These are phyloP conservation scores for Pseudomicrostroma phylloplanum DNA, from an alignment of 1,284 basidiomycete species.

Conservation along the genomic window DNA sequence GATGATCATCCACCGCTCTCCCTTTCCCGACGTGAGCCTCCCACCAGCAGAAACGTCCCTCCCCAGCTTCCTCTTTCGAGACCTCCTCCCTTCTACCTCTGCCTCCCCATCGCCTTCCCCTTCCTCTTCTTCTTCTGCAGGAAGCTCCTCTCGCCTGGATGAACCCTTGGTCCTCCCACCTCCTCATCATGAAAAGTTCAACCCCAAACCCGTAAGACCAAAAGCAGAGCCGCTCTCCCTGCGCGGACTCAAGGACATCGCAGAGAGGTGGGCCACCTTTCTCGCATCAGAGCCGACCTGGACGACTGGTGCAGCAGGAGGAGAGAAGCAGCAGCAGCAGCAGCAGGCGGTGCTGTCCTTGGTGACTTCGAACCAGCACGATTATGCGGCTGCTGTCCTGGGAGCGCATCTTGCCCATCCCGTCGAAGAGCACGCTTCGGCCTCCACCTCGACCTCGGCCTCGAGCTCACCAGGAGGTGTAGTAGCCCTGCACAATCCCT, in stretches of 20 bases:
- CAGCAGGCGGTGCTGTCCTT: not conserved
- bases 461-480: not conserved
- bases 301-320: not conserved
- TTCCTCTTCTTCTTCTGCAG: not conserved
- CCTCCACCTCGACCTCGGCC: not conserved
- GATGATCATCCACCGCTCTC: conserved; percentile 1
- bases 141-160: not conserved
- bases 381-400: conserved; percentile 37
- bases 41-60: not conserved
- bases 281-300: not conserved
- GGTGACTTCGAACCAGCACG: conserved; percentile 24
- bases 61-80: conserved; percentile 4
- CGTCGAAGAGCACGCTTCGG: conserved; percentile 19
- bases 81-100: not conserved
- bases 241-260: not conserved
- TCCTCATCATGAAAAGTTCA: not conserved
- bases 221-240: not conserved
- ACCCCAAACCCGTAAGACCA: not conserved
- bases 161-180: not conserved
- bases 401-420: conserved; percentile 42
- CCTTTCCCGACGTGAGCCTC: not conserved
- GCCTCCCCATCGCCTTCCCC: not conserved
- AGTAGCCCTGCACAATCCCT: conserved; percentile 35
- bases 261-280: not conserved
- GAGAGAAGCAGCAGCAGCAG: not conserved